Base-by-base conservation (phyloP, 306 rosid genomes). In the Cucurbita argyrosperma region DNA sequence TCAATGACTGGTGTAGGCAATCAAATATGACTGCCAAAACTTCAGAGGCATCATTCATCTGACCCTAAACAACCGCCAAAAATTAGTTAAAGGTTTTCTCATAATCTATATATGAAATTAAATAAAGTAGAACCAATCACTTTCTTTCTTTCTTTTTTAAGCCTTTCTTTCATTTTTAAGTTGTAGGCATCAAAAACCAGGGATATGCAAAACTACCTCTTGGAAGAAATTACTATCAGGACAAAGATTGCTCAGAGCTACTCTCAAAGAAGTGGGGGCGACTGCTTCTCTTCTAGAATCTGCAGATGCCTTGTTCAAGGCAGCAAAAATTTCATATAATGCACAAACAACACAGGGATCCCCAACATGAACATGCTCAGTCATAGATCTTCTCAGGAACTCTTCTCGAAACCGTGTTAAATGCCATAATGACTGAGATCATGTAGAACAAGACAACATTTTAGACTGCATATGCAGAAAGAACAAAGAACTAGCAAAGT, bases 11-110 rank as follows among this genome's bases (percentile, higher is more conserved):
- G 76, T 95, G 99, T 78, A 95, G 93, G 87, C 99, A 88, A 74
- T 88, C 87, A 88, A 91, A 95, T 79, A 95, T 84, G 78, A 87
- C 97, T 19, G 56, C 90, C 79, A 95, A 81, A 13, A 95, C 99
- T 87, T 95, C 99, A 75, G 99, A 95, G 70, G 99, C 99, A 79
- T 95, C 99, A 60, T 95, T 95, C 99, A 95, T 95, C 82, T 95
- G 97, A 80, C 87, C 96, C 99, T 95, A 89, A 51, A 76, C 59
- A 83, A 80, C 79, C 56, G 68, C 52, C 79, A 50, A 63, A 37
- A 40, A 40, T 16, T 74, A 49, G 59, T 76, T 19, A 21, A 19
- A 64, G 56, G 54, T 46, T 74, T 76, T 63, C 6, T 11, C 65
- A 74, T 74, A 16, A 76, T 35, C 16, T 1, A 11, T 19, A 9